phyloP scores from a whole-genome alignment of 1,139 yeast species.

The Saccharomycopsis hybrid region DNA sequence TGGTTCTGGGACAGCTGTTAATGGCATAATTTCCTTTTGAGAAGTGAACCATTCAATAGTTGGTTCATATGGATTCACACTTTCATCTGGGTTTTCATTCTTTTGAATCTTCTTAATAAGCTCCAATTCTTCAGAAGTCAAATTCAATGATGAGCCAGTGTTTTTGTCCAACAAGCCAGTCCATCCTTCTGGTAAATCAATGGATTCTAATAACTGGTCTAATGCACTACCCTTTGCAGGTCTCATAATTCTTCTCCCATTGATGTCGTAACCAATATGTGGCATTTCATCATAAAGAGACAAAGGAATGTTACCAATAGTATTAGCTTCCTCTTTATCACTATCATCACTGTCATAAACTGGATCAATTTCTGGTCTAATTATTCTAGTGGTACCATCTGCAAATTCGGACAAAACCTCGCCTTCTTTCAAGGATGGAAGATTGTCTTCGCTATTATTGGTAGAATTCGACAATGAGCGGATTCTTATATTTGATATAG shows the following conservation, averaged over 20 bases:
- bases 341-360: slow-evolving; percentile 90
- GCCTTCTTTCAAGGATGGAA: slow-evolving; percentile 25
- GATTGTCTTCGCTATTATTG: slow-evolving; percentile 16
- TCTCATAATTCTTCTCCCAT: slow-evolving; percentile 97
- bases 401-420: slow-evolving; percentile 51
- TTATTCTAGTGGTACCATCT: slow-evolving; percentile 71
- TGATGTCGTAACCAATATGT: slow-evolving; percentile 93
- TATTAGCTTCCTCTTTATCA: slow-evolving; percentile 64
- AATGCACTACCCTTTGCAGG: slow-evolving; percentile 97
- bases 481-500: slow-evolving; percentile 45
- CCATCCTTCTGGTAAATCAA: slow-evolving; percentile 97
- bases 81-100: slow-evolving; percentile 78
- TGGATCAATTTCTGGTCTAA: slow-evolving; percentile 88
- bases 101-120: slow-evolving; percentile 79
- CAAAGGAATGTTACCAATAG: slow-evolving; percentile 88
- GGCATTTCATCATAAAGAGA: slow-evolving; percentile 97
- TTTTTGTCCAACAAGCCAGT: slow-evolving; percentile 89
- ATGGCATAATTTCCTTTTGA: slow-evolving; percentile 82
- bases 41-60: slow-evolving; percentile 93
- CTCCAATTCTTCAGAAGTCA: slow-evolving; percentile 86
- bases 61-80: slow-evolving; percentile 85
- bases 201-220: slow-evolving; percentile 79
- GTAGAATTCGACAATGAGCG: slow-evolving; percentile 41
- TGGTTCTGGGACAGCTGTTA: slow-evolving; percentile 92
- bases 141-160: slow-evolving; percentile 82